Evolutionary conservation across 139 green algal genomes (phyloP).

Genomic region (Chlorella sp.): DNA sequence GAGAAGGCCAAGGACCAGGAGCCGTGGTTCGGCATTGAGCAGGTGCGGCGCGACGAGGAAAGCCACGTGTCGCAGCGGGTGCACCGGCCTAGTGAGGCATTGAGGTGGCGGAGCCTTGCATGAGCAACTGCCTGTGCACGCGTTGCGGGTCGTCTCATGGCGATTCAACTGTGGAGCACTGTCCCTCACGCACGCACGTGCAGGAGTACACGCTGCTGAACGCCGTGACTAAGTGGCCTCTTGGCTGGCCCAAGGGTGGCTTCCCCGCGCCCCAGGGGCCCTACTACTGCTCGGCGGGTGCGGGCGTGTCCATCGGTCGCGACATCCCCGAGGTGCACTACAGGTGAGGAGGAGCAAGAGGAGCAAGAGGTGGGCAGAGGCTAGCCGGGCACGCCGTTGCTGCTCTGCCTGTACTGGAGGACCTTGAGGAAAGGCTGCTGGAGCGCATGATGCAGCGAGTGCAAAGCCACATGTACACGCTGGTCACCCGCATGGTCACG

Average conservation of each 20-base stretch:
- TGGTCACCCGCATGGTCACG: no score
- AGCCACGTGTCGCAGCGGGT: background rate
- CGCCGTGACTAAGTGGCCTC: slow-evolving; percentile 90
- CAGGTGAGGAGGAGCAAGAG: slow-evolving; percentile 43
- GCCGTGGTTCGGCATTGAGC: slow-evolving; percentile 96
- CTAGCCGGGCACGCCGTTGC: no score
- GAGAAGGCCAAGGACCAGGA: slow-evolving; percentile 61
- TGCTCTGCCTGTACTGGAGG: no score
- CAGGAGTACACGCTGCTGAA: slow-evolving; percentile 98
- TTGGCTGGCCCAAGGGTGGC: slow-evolving; percentile 89
- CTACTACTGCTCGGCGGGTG: slow-evolving; percentile 94
- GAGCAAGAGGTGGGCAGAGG: background rate
- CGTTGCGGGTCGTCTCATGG: no score
- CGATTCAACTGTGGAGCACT: no score
- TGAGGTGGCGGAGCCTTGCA: no score
- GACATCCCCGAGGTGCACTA: slow-evolving; percentile 96
- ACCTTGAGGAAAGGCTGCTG: no score
- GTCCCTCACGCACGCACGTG: no score
- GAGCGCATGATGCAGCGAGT: no score
- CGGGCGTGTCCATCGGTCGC: slow-evolving; percentile 84
- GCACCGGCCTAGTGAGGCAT: no score
- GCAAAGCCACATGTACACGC: no score
- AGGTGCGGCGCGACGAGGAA: slow-evolving; percentile 35
- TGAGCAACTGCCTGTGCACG: no score
- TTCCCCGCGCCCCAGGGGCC: slow-evolving; percentile 86